Percentiles rank a stretch among this genome's conserved stretches.
These are phyloP conservation scores for Colletotrichum trifolii DNA, from an alignment of 2,329 filamentous ascomycete species.

Conservation along the genomic window DNA sequence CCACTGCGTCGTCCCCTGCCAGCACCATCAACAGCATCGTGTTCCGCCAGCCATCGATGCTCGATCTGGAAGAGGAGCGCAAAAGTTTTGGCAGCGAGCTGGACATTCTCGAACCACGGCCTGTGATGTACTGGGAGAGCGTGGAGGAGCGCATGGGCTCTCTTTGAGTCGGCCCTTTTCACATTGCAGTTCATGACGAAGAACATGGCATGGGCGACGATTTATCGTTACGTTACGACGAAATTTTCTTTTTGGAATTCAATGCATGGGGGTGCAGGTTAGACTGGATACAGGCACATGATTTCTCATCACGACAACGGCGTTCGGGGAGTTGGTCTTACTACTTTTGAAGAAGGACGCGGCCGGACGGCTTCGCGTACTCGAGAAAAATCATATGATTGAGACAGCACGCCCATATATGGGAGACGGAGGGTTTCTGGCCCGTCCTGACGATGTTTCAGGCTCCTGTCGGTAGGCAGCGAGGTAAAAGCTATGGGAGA, in stretches of 20 bases:
- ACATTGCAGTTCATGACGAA: no score
- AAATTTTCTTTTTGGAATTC: neutral
- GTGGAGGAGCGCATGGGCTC: constrained; percentile 68
- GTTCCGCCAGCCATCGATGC: constrained; percentile 66
- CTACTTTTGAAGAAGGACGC: no score
- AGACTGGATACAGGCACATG: no score
- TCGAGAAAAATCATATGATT: no score
- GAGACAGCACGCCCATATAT: no score
- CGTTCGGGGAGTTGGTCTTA: no score
- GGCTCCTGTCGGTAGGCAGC: neutral
- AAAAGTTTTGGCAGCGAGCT: constrained; percentile 63
- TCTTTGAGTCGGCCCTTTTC: neutral
- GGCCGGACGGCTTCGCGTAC: no score
- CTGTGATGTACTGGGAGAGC: constrained; percentile 72
- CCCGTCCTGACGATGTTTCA: neutral
- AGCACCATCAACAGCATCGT: constrained; percentile 70
- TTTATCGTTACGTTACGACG: neutral
- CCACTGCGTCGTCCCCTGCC: constrained; percentile 56
- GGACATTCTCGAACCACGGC: constrained; percentile 69
- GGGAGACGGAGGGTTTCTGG: no score
- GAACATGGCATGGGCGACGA: no score
- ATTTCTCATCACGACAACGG: no score
- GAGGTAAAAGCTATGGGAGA: neutral
- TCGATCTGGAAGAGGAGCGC: constrained; percentile 69
- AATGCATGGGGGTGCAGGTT: no score